These are phyloP conservation scores for Penicillium canescens DNA, from an alignment of 495 filamentous ascomycete genomes.

Conservation along the genomic window DNA sequence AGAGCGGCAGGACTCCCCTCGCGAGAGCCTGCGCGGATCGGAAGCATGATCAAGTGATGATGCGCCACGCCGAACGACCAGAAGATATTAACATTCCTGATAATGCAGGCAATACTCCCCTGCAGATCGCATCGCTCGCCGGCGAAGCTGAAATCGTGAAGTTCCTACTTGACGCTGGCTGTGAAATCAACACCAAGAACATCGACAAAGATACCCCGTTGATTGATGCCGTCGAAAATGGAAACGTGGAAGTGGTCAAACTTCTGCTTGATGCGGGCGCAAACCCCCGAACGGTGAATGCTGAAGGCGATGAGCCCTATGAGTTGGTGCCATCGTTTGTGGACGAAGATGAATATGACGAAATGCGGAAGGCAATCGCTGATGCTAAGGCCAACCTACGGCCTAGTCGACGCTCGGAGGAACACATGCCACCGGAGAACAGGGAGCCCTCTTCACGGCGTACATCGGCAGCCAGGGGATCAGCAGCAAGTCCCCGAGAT, in stretches of 20 bases:
- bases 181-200: constrained; percentile 78
- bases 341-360: constrained; percentile 70
- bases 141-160: constrained; percentile 76
- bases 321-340: constrained; percentile 73
- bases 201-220: constrained; percentile 88
- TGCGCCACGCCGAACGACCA: constrained; percentile 69
- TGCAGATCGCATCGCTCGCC: constrained; percentile 86
- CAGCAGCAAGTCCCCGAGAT: constrained; percentile 58
- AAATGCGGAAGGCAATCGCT: constrained; percentile 48
- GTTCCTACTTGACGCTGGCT: constrained; percentile 73
- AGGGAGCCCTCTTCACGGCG: constrained; percentile 66
- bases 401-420: constrained; percentile 64
- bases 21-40: constrained; percentile 81
- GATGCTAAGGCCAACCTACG: constrained; percentile 46
- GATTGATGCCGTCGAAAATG: constrained; percentile 94
- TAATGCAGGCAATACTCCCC: constrained; percentile 88
- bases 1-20: constrained; percentile 79
- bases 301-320: constrained; percentile 81
- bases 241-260: constrained; percentile 86
- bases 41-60: constrained; percentile 68
- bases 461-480: constrained; percentile 49
- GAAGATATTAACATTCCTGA: constrained; percentile 88
- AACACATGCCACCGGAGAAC: constrained; percentile 51
- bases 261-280: constrained; percentile 81
- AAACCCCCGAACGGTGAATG: constrained; percentile 84